phyloP scores from a whole-genome alignment of 2,329 filamentous ascomycete genomes.

The Periconia sp. region DNA sequence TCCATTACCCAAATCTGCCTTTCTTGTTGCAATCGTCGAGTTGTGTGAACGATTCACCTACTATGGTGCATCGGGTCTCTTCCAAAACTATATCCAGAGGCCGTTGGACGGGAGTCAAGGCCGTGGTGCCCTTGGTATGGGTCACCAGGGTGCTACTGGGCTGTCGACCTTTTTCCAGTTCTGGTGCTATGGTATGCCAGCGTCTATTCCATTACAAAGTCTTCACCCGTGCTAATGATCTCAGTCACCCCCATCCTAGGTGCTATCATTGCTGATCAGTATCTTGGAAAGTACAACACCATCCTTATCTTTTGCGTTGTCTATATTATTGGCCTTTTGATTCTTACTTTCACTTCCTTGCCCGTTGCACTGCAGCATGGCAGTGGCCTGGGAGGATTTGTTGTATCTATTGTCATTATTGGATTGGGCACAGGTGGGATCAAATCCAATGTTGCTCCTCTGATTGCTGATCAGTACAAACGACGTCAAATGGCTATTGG shows the following conservation, averaged over 20 bases:
- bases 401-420: conserved; percentile 65
- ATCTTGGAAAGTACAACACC: conserved; percentile 70
- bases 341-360: conserved; percentile 67
- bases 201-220: neutral
- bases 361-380: conserved; percentile 64
- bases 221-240: neutral
- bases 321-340: conserved; percentile 66
- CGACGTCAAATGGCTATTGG: conserved; percentile 46
- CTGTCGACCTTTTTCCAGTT: conserved; percentile 51
- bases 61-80: conserved; percentile 49
- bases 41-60: conserved; percentile 55
- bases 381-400: conserved; percentile 64
- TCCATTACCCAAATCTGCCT: conserved; percentile 49
- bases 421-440: conserved; percentile 77
- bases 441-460: conserved; percentile 71
- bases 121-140: conserved; percentile 46
- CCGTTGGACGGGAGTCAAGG: conserved; percentile 42
- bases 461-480: conserved; percentile 54
- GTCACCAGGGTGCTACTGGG: conserved; percentile 49
- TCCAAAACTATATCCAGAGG: conserved; percentile 54
- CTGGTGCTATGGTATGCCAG: conserved; percentile 37
- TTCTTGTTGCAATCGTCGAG: conserved; percentile 53
- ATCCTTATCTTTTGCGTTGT: conserved; percentile 67
- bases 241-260: conserved; percentile 47
- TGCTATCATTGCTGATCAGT: conserved; percentile 65